phyloP scores from a whole-genome alignment of 2,329 filamentous ascomycete species.

The Colletotrichum tabaci region DNA sequence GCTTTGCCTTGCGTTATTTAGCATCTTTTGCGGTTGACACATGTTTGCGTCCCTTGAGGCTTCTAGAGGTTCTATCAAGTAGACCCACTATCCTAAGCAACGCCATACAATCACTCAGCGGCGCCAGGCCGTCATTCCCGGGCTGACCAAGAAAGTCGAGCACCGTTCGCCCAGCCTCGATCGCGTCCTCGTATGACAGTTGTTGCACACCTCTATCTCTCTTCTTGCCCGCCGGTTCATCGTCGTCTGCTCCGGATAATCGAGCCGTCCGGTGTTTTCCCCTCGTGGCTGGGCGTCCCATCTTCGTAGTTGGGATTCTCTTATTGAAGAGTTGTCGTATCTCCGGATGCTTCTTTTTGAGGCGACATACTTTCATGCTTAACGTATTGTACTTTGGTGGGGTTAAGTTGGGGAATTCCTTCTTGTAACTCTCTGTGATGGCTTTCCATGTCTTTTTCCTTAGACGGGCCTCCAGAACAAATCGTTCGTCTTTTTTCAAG shows the following conservation, averaged over 20 bases:
- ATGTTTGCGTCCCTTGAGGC: background rate
- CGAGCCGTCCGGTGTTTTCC: background rate
- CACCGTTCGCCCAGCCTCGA: background rate
- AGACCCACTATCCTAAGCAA: background rate
- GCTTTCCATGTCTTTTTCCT: background rate
- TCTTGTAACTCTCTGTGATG: background rate
- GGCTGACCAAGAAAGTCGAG: background rate
- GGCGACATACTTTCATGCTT: background rate
- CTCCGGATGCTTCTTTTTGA: background rate
- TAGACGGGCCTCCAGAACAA: background rate
- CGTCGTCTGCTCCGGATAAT: too few relatives aligned
- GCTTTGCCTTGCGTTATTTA: too few relatives aligned
- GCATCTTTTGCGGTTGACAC: too few relatives aligned
- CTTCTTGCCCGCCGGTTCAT: too few relatives aligned
- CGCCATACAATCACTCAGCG: background rate
- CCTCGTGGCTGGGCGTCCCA: background rate
- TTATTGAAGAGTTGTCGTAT: background rate
- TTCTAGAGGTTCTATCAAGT: background rate
- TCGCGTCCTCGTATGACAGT: background rate
- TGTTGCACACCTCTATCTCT: background rate
- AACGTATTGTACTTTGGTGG: background rate
- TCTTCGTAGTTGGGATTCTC: background rate
- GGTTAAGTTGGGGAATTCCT: background rate
- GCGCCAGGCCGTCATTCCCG: background rate
- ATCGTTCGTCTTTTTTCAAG: background rate